Conservation (phyloP, 352 stramenopile species). For the Phytophthora pistaciae region DNA sequence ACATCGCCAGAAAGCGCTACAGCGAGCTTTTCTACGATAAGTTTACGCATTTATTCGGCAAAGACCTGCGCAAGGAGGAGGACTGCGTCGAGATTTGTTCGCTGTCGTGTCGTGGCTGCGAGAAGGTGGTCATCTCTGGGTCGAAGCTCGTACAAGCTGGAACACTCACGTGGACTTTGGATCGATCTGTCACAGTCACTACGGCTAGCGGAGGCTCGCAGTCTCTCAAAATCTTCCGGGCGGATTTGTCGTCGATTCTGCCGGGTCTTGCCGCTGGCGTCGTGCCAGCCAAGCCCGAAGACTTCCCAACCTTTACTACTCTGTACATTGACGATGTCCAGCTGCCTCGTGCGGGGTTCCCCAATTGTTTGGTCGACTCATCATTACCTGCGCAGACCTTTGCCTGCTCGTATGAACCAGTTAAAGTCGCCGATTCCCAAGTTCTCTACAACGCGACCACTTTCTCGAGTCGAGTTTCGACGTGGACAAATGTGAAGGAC, state of each 20-base stretch:
- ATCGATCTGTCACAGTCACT: conserved; percentile 39
- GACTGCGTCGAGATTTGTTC: conserved; percentile 76
- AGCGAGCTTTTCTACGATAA: conserved; percentile 46
- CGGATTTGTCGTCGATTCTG: conserved; percentile 59
- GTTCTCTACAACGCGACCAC: conserved; percentile 43
- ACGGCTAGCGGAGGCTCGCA: conserved; percentile 15
- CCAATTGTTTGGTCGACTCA: conserved; percentile 51
- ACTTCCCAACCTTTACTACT: conserved; percentile 48
- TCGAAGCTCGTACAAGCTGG: conserved; percentile 41
- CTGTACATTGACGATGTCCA: conserved; percentile 61
- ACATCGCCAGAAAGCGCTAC: conserved; percentile 60
- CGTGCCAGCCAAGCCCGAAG: conserved; percentile 37
- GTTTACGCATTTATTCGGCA: conserved; percentile 79
- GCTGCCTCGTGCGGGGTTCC: conserved; percentile 64
- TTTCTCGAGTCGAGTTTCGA: conserved; percentile 50
- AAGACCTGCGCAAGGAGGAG: conserved; percentile 72
- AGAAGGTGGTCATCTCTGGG: conserved; percentile 65
- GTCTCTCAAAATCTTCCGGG: conserved; percentile 48
- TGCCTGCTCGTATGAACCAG: conserved; percentile 45
- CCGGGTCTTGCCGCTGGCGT: conserved; percentile 25
- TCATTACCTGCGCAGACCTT: conserved; percentile 36
- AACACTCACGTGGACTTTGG: conserved; percentile 53
- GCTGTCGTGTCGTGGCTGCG: conserved; percentile 70
- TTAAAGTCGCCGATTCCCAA: conserved; percentile 21
- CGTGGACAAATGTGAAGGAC: conserved; percentile 49